phyloP scores from a whole-genome alignment of 768 basidiomycete species.

The Lactifluus volemus region DNA sequence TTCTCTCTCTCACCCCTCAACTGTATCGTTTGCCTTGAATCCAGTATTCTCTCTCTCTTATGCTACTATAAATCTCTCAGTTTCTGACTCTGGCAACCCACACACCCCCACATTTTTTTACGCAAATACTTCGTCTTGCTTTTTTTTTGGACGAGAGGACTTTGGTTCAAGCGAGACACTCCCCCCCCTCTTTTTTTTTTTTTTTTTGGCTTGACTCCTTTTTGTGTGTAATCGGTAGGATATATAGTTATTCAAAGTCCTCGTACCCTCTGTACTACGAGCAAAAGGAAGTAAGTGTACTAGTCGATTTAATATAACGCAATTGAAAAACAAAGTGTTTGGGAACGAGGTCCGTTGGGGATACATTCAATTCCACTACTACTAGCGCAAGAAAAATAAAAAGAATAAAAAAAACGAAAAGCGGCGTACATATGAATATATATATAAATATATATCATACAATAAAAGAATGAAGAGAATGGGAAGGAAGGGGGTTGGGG shows the following conservation, averaged over 20 bases:
- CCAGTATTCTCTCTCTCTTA: too few species aligned
- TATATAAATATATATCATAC: not conserved
- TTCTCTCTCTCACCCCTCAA: too few species aligned
- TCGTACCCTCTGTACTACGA: not conserved
- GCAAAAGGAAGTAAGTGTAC: not conserved
- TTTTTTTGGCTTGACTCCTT: too few species aligned
- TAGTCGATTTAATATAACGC: not conserved
- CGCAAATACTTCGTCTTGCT: not conserved
- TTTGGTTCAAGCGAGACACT: not conserved
- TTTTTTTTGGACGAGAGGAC: not conserved
- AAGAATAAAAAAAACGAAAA: not conserved
- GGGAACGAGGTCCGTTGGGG: not conserved
- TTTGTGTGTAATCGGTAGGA: not conserved
- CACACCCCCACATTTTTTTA: not conserved
- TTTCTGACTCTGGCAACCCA: not conserved
- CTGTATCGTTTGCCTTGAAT: too few species aligned
- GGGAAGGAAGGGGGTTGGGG: too few species aligned
- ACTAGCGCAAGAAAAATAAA: constrained; percentile 4
- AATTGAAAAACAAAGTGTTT: not conserved
- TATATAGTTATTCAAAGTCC: not conserved
- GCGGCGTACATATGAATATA: constrained; percentile 10
- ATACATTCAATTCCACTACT: constrained; percentile 1
- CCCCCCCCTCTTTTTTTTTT: not conserved
- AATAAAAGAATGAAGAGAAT: not conserved
- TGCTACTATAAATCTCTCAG: too few species aligned